Conservation (phyloP, 1,139 yeast species). For the Candida freyschussii region DNA sequence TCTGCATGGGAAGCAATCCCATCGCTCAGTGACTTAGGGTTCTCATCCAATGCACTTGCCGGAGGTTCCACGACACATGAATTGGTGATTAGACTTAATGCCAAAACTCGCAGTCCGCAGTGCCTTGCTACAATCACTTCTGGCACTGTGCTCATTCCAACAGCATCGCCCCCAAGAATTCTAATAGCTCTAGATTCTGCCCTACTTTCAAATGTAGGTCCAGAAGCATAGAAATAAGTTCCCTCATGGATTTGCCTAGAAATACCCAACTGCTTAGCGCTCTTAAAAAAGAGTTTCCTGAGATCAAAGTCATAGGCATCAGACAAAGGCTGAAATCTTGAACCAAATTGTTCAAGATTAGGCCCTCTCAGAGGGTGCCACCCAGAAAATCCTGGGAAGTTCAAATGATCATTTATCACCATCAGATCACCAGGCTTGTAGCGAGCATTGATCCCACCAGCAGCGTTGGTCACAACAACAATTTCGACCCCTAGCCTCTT, state of each 20-base stretch:
- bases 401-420: constrained; percentile 85
- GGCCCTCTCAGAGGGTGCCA: constrained; percentile 86
- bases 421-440: constrained; percentile 84
- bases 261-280: constrained; percentile 48
- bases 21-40: constrained; percentile 49
- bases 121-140: constrained; percentile 93
- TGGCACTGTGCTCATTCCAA: constrained; percentile 98
- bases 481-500: constrained; percentile 53
- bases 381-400: constrained; percentile 88
- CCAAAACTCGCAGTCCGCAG: constrained; percentile 74
- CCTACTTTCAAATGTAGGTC: constrained; percentile 91
- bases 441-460: constrained; percentile 73
- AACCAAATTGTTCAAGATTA: constrained; percentile 74
- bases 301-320: constrained; percentile 83
- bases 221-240: constrained; percentile 77
- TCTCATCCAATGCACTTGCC: constrained; percentile 60
- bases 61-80: constrained; percentile 73
- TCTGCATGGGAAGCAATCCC: constrained; percentile 91
- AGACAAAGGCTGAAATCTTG: constrained; percentile 80
- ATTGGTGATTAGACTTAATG: constrained; percentile 83
- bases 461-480: constrained; percentile 86
- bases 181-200: constrained; percentile 83
- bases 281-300: constrained; percentile 51
- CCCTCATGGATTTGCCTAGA: constrained; percentile 77
- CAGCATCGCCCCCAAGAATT: constrained; percentile 83